phyloP scores from a whole-genome alignment of 495 filamentous ascomycete genomes.

The Neurospora sp. region DNA sequence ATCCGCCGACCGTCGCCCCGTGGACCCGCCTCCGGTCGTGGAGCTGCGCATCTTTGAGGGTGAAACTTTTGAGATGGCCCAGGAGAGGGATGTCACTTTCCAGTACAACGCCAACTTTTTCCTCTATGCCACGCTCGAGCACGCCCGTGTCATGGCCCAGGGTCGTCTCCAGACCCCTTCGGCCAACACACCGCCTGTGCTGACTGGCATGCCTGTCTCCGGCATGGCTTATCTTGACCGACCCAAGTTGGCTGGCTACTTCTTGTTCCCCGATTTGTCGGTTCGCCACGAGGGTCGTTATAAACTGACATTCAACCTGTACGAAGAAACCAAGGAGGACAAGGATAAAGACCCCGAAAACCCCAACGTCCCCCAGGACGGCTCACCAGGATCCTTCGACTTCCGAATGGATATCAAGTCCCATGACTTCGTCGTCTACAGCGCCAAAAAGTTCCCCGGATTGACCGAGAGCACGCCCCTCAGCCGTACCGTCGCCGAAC shows the following conservation, averaged over 20 bases:
- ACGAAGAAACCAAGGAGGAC: conserved; percentile 77
- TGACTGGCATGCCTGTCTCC: conserved; percentile 92
- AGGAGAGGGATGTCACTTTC: conserved; percentile 80
- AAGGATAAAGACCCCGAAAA: conserved; percentile 37
- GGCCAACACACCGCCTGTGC: conserved; percentile 62
- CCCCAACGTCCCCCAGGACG: conserved; percentile 17
- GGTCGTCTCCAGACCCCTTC: conserved; percentile 57
- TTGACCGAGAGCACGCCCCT: conserved; percentile 81
- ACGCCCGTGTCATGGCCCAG: conserved; percentile 76
- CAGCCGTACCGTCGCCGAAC: conserved; percentile 87
- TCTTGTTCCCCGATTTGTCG: conserved; percentile 94
- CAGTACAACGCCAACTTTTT: conserved; percentile 96
- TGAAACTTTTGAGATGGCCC: conserved; percentile 42
- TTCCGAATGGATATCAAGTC: conserved; percentile 83
- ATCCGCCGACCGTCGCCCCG: conserved; percentile 89
- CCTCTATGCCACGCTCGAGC: conserved; percentile 85
- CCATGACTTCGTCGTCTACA: conserved; percentile 77
- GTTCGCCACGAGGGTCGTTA: conserved; percentile 94
- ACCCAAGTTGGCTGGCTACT: conserved; percentile 85
- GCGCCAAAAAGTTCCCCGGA: conserved; percentile 97
- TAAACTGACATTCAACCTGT: conserved; percentile 79
- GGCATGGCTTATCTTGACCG: conserved; percentile 96
- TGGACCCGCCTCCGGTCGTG: conserved; percentile 95
- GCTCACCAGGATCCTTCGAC: conserved; percentile 23
- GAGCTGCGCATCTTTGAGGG: conserved; percentile 82